Conservation (phyloP, 2,329 filamentous ascomycete genomes). For the Talaromyces sp. region DNA sequence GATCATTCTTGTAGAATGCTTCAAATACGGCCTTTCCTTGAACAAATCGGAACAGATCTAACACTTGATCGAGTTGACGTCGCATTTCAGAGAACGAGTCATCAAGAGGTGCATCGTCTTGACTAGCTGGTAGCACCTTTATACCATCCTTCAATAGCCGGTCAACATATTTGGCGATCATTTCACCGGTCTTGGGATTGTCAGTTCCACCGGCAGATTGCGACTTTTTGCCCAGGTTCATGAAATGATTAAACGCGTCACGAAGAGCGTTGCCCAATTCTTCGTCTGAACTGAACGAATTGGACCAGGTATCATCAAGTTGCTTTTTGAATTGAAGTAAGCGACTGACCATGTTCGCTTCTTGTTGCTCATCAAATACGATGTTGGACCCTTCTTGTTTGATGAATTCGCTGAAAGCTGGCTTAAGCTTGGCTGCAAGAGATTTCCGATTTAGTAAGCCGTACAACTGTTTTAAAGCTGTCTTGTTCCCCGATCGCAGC, state of each 20-base stretch:
- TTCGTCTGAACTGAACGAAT: conserved; percentile 77
- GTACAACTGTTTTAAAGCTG: conserved; percentile 76
- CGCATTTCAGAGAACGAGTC: conserved; percentile 94
- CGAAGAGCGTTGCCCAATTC: conserved; percentile 76
- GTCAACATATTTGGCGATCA: conserved; percentile 98
- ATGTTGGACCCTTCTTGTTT: conserved; percentile 72
- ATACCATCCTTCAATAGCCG: conserved; percentile 82
- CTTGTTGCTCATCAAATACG: conserved; percentile 75
- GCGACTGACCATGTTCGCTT: conserved; percentile 82
- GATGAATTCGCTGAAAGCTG: conserved; percentile 79
- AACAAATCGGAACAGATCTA: conserved; percentile 95
- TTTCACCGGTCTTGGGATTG: conserved; percentile 93
- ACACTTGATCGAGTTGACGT: conserved; percentile 84
- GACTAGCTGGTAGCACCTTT: conserved; percentile 57
- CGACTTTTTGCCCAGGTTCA: conserved; percentile 81
- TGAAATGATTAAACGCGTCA: conserved; percentile 84
- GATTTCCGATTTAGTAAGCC: conserved; percentile 71
- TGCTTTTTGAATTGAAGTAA: conserved; percentile 79
- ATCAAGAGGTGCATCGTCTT: conserved; percentile 59
- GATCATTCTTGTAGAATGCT: conserved; percentile 98
- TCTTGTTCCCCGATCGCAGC: conserved; percentile 69
- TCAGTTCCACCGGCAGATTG: conserved; percentile 74
- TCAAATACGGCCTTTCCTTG: conserved; percentile 98
- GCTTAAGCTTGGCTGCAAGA: conserved; percentile 69
- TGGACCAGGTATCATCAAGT: conserved; percentile 74